Evolutionary conservation across 208 protist species (phyloP), one percentile per base, ranked within the genome.

Genomic region (Balamuthia mandrillaris): DNA sequence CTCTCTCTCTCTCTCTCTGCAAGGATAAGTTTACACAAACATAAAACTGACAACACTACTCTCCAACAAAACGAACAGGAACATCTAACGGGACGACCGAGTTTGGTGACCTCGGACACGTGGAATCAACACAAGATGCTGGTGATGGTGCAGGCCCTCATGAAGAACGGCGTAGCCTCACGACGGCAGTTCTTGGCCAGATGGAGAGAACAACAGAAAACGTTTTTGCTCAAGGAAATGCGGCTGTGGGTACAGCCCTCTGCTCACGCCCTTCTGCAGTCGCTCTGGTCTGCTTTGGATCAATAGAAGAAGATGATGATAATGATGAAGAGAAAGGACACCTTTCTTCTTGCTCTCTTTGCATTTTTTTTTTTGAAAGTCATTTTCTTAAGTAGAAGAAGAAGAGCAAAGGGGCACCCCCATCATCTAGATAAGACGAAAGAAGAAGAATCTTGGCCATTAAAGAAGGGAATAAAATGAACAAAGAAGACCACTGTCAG

Each of bases 91-190:
- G 70, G 70, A 16, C 41, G 70, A 18, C 70, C 70, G 5, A 60
- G 47, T 12, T 27, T 42, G 47, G 60, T 79, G 47, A 79, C 70
- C 21, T 45, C 33, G 70, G 33, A 42, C 9, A 41, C 70, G 18
- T 27, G 47, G 21, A 54, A 42, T 29, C 70, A 79, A 49, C 70
- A 79, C 70, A 79, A 79, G 70, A 60, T 79, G 29, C 27, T 79
- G 21, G 70, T 49, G 3, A 60, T 79, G 18, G 27, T 79, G 1
- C 70, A 79, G 4, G 60, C 70, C 14, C 47, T 79, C 45, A 60
- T 12, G 1, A 6, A 42, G 14, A 79, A 58, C 70, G 44, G 41
- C 47, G 6, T 79, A 10, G 37, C 52, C 47, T 60, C 52, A 42
- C 52, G 42, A 31, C 44, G 45, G 31, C 33, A 27, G 29, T 49